Conservation (phyloP, 2,329 filamentous ascomycete genomes). For the Trichoderma polysporum region DNA sequence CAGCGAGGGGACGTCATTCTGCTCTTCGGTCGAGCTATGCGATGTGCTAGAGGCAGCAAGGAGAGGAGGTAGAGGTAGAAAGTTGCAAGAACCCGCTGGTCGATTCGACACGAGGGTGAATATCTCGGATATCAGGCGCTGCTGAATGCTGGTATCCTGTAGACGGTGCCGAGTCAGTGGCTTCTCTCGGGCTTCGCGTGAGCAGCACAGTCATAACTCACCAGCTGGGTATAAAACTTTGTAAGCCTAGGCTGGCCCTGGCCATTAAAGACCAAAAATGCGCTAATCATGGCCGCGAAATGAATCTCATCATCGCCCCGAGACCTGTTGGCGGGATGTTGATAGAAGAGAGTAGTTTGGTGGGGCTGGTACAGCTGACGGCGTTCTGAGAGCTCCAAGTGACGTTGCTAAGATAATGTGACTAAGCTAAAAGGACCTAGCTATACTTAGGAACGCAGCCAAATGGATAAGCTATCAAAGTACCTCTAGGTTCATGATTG, state of each 20-base stretch:
- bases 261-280: conserved; percentile 98
- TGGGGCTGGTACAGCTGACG: not conserved
- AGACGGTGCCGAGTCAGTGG: not conserved
- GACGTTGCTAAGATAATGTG: not conserved
- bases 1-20: conserved; percentile 88
- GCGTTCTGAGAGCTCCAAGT: not conserved
- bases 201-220: conserved; percentile 38
- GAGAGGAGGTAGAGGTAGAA: conserved; percentile 75
- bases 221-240: conserved; percentile 98
- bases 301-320: conserved; percentile 25
- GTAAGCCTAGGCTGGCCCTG: conserved; percentile 94
- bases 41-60: conserved; percentile 63
- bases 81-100: conserved; percentile 91
- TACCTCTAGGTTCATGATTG: not conserved
- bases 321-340: conserved; percentile 11
- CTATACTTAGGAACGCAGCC: not conserved
- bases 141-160: conserved; percentile 95
- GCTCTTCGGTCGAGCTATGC: conserved; percentile 63
- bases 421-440: conserved; percentile 6
- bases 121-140: conserved; percentile 94
- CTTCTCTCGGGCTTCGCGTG: not conserved
- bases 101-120: conserved; percentile 94
- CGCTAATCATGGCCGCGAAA: conserved; percentile 79
- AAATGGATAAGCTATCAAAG: not conserved
- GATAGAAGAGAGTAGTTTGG: conserved; percentile 4